Conservation (phyloP, 2,329 filamentous ascomycete genomes). For the Dendrostoma leiphaemia region DNA sequence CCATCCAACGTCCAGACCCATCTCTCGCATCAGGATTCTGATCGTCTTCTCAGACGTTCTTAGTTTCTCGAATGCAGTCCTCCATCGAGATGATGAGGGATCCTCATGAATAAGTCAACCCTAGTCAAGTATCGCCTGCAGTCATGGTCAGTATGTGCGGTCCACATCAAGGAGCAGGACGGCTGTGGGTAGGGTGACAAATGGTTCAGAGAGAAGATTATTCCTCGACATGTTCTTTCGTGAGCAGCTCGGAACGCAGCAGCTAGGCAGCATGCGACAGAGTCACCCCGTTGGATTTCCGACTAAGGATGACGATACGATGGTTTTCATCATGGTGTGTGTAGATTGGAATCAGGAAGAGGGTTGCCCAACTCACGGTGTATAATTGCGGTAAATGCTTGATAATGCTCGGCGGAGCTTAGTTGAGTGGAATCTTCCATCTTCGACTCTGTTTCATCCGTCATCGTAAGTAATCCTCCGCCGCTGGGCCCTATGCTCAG, state of each 20-base stretch:
- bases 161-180: too few relatives aligned
- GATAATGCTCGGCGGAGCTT: background rate
- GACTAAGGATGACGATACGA: constrained; percentile 97
- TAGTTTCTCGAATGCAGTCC: too few relatives aligned
- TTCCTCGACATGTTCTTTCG: constrained; percentile 36
- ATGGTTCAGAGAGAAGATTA: constrained; percentile 53
- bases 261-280: constrained; percentile 29
- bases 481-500: constrained; percentile 32
- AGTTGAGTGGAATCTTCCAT: background rate
- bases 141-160: background rate
- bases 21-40: too few relatives aligned
- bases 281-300: constrained; percentile 50
- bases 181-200: too few relatives aligned
- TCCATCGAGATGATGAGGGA: too few relatives aligned
- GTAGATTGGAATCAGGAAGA: background rate
- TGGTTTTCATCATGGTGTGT: constrained; percentile 72
- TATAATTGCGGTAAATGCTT: background rate
- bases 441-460: constrained; percentile 19
- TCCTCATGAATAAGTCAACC: background rate
- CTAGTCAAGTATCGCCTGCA: background rate
- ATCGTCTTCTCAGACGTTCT: too few relatives aligned
- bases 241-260: constrained; percentile 23
- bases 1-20: too few relatives aligned
- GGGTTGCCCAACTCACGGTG: constrained; percentile 8
- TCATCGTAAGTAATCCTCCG: constrained; percentile 44